phyloP scores from a whole-genome alignment of 345 rosid species.

The Geranium brycei region DNA sequence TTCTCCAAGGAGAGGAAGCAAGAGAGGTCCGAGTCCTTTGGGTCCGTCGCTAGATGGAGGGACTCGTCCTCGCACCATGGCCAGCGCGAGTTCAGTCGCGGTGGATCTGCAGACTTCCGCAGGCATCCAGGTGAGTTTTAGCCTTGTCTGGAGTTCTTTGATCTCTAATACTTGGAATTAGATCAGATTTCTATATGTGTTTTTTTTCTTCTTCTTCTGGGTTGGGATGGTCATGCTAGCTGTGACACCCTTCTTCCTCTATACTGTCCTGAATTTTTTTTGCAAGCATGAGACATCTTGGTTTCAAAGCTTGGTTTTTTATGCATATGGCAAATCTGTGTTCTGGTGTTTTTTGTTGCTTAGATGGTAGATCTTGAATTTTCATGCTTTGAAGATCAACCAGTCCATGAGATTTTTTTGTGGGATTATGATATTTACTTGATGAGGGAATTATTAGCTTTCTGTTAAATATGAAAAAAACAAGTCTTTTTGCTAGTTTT shows the following conservation, averaged over 20 bases:
- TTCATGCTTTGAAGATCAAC: background rate
- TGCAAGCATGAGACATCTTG: background rate
- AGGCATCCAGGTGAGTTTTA: constrained; percentile 54
- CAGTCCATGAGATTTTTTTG: background rate
- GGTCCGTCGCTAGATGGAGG: constrained; percentile 62
- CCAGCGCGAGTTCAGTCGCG: constrained; percentile 40
- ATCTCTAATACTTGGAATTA: no score
- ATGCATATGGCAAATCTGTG: no score
- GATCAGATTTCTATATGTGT: background rate
- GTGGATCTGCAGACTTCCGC: constrained; percentile 66
- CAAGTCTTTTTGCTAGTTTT: constrained; percentile 1
- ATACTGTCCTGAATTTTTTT: no score
- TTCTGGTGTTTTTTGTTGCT: background rate
- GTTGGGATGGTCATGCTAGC: background rate
- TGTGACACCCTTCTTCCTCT: no score
- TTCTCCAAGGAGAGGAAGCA: constrained; percentile 74
- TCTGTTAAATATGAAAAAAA: no score
- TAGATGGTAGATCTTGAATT: background rate
- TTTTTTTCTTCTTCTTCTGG: no score
- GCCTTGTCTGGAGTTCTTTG: background rate
- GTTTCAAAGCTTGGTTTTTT: background rate
- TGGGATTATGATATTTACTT: background rate
- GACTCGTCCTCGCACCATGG: constrained; percentile 35
- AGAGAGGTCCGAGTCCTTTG: constrained; percentile 58
- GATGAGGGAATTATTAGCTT: background rate